A percentile compares a stretch with the other conserved stretches of the same genome.
phyloP scores from a whole-genome alignment of 1,284 basidiomycete species.

The Ganoderma meredithae region DNA sequence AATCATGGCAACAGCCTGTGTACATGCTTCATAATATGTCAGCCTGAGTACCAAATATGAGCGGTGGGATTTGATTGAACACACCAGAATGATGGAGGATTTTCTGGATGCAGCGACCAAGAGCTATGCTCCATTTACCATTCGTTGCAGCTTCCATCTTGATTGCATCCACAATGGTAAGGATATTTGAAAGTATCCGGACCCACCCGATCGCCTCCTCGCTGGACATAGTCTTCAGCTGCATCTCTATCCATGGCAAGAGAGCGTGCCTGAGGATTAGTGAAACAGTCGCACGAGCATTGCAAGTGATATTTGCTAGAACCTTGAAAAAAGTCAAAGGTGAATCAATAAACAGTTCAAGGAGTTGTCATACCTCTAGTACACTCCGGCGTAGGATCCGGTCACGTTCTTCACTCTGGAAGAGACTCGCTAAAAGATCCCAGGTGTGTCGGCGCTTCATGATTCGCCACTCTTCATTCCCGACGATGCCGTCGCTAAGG shows the following conservation, averaged over 20 bases:
- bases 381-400: slow-evolving; percentile 60
- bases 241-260: slow-evolving; percentile 83
- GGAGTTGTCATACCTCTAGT: slow-evolving; percentile 61
- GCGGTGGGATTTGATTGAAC: slow-evolving; percentile 17
- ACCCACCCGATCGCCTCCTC: slow-evolving; percentile 68
- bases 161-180: slow-evolving; percentile 52
- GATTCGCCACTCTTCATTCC: slow-evolving; percentile 81
- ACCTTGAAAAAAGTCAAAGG: slow-evolving; percentile 51
- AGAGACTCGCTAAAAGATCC: slow-evolving; percentile 86
- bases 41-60: slow-evolving; percentile 1
- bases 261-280: slow-evolving; percentile 75
- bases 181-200: slow-evolving; percentile 74
- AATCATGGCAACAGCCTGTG: slow-evolving; percentile 38
- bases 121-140: slow-evolving; percentile 61
- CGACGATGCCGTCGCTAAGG: slow-evolving; percentile 81
- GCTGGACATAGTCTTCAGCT: slow-evolving; percentile 52
- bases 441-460: slow-evolving; percentile 86
- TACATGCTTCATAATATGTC: slow-evolving; percentile 34
- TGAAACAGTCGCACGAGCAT: slow-evolving; percentile 69
- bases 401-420: slow-evolving; percentile 69
- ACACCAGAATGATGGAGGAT: slow-evolving; percentile 47
- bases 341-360: slow-evolving; percentile 15
- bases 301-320: slow-evolving; percentile 74
- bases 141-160: slow-evolving; percentile 59
- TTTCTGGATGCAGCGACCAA: slow-evolving; percentile 58